Conservation (phyloP, 2,329 filamentous ascomycete species). For the Pseudocercospora musae region DNA sequence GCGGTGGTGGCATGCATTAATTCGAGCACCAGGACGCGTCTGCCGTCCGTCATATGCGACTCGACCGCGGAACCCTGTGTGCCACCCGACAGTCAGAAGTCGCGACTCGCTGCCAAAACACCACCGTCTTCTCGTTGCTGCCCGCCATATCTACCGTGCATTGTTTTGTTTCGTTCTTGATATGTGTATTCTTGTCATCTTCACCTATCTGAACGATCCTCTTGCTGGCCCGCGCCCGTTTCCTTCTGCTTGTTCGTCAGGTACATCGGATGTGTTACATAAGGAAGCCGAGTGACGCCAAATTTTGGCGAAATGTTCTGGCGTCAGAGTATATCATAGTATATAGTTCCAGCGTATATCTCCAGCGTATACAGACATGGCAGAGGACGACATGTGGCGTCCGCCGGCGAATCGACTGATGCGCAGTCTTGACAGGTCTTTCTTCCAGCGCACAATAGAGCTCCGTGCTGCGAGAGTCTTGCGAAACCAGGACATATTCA, state of each 20-base stretch:
- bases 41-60: not conserved
- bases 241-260: too few relatives aligned
- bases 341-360: too few relatives aligned
- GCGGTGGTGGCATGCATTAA: not conserved
- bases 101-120: not conserved
- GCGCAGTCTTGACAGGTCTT: constrained; percentile 74
- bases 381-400: constrained; percentile 59
- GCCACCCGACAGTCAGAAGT: not conserved
- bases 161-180: too few relatives aligned
- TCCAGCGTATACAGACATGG: constrained; percentile 14
- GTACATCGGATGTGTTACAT: too few relatives aligned
- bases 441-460: constrained; percentile 75
- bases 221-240: too few relatives aligned
- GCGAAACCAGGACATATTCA: constrained; percentile 71
- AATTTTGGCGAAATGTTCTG: too few relatives aligned
- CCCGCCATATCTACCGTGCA: not conserved
- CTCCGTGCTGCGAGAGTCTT: constrained; percentile 75
- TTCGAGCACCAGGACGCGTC: not conserved
- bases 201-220: too few relatives aligned
- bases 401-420: constrained; percentile 78
- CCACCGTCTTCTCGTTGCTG: not conserved
- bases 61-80: not conserved
- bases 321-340: too few relatives aligned
- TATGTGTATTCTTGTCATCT: too few relatives aligned
- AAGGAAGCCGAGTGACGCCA: too few relatives aligned